Base-by-base conservation (phyloP, 2,329 filamentous ascomycete genomes). In the Pestalotiopsis fici region DNA sequence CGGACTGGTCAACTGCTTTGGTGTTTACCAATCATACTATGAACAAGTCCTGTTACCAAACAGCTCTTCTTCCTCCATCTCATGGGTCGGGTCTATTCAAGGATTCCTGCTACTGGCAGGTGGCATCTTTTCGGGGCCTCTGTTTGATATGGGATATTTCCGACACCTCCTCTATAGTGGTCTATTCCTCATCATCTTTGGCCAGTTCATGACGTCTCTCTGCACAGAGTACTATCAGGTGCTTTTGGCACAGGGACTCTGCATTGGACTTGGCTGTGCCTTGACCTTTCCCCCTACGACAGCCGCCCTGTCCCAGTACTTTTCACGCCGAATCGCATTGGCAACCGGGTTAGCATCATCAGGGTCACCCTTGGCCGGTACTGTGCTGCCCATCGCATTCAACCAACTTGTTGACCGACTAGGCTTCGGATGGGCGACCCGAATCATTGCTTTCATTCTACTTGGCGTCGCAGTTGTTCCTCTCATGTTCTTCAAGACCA, bases 1-100 rank as follows among this genome's bases (percentile, higher is more conserved):
- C 81, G 74, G 78, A 3, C 71, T 65, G 56, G 68, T 67, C 13
- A 69, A 85, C 64, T 82, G 81, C 11, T 87, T 84, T 76, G 85
- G 84, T 65, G 80, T 81, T 57, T 86, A 84, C 70, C 84, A 86
- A 72, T 82, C 83, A 25, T 86, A 85, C 71, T 87, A 87, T 75
- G 80, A 83, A 6, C 69, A 75, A 50, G 65, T 47, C 47, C 43
- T 68, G 25, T 31, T 68, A 15, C n/a, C 70, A 18, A 59, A 67
- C 23, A 76, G 78, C 66, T 79, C 82, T 2, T 80, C 83, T 21
- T 85, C 82, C 59, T 71, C 78, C 35, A 85, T 87, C 69, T 82
- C 84, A 50, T 86, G 84, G 83, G 85, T 87, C 64, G 84, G 85
- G 60, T 83, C 84, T 0, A 74, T 85, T 37, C 83, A 85, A 66